Conservation (phyloP, 179 eudicot species). For the Heliamphora pulchella region DNA sequence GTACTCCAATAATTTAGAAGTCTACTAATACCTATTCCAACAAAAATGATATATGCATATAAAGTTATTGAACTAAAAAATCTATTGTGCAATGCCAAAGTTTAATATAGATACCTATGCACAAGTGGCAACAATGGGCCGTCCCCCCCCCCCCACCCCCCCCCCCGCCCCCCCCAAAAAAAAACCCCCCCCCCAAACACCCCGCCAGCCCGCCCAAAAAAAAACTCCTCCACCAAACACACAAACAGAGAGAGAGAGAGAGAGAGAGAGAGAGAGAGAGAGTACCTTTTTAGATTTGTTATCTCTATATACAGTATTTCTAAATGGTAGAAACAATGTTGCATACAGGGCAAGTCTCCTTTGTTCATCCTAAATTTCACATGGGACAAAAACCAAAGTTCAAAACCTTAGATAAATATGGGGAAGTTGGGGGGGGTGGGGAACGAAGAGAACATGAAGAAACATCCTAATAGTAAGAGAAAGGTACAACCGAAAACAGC, state of each 20-base stretch:
- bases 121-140: no score
- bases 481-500: neutral
- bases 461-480: neutral
- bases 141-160: no score
- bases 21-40: no score
- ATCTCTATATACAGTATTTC: slow-evolving; percentile 44
- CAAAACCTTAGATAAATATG: neutral
- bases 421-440: no score
- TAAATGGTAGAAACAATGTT: slow-evolving; percentile 64
- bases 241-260: neutral
- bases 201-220: no score
- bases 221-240: neutral
- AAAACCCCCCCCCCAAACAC: no score
- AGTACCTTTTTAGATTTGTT: slow-evolving; percentile 61
- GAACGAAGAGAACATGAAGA: neutral
- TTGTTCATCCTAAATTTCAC: slow-evolving; percentile 59
- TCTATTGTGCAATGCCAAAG: no score
- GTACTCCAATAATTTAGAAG: no score
- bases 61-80: no score
- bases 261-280: slow-evolving; percentile 8
- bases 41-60: no score
- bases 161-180: no score
- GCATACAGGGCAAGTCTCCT: slow-evolving; percentile 67
- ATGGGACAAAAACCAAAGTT: slow-evolving; percentile 2
- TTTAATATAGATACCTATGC: no score